Conservation (phyloP, 176 grass and related monocot genomes). For the Pontederia paniculata region DNA sequence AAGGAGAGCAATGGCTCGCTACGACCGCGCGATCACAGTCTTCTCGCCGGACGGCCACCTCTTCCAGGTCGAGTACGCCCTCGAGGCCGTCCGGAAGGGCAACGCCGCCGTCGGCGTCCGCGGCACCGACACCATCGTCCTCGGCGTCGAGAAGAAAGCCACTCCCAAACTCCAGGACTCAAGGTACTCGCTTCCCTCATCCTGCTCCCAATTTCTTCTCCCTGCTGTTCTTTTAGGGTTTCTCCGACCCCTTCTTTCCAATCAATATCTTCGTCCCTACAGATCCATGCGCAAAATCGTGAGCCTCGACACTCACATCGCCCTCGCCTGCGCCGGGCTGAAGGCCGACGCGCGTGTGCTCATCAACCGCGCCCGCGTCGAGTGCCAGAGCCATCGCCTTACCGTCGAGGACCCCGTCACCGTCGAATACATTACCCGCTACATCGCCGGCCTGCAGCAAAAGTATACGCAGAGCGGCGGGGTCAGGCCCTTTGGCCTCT, state of each 20-base stretch:
- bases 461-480: constrained; percentile 94
- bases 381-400: constrained; percentile 96
- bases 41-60: constrained; percentile 99
- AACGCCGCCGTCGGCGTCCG: constrained; percentile 99
- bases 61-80: constrained; percentile 99
- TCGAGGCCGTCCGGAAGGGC: constrained; percentile 97
- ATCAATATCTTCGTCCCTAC: not conserved
- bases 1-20: constrained; percentile 53
- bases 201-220: not conserved
- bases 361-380: constrained; percentile 81
- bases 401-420: constrained; percentile 89
- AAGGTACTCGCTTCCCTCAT: constrained; percentile 22
- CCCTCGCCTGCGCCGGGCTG: constrained; percentile 91
- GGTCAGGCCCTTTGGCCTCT: constrained; percentile 82
- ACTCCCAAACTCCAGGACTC: constrained; percentile 98
- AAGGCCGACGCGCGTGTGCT: constrained; percentile 91
- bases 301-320: constrained; percentile 73
- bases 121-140: constrained; percentile 84
- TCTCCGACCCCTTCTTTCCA: not conserved
- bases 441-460: constrained; percentile 97
- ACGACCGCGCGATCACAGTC: constrained; percentile 98
- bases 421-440: constrained; percentile 95
- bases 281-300: constrained; percentile 89
- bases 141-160: constrained; percentile 99
- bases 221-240: not conserved